Evolutionary conservation across 106 monocot genomes (phyloP).

Genomic region (Apostasia shenzhenica): DNA sequence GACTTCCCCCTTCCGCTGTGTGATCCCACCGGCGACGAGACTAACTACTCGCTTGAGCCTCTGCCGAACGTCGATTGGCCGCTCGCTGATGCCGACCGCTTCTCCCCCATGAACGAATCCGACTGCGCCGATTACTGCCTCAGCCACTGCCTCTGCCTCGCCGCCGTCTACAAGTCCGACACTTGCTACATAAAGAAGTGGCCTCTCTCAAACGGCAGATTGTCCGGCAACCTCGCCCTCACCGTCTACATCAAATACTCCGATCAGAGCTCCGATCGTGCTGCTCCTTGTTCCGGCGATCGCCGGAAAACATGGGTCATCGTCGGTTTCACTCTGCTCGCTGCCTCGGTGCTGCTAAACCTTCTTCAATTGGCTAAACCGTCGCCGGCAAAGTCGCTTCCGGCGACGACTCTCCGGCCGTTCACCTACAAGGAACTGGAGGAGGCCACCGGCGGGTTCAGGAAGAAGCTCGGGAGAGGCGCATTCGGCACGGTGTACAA

Average conservation of each 20-base stretch:
- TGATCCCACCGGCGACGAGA: neutral
- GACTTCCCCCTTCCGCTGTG: conserved; percentile 4
- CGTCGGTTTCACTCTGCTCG: neutral
- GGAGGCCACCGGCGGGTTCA: conserved; percentile 15
- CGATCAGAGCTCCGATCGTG: neutral
- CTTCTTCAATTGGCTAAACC: neutral
- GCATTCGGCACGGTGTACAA: conserved; percentile 25
- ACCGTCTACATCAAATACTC: conserved; percentile 9
- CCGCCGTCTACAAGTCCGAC: conserved; percentile 9
- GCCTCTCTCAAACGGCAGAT: conserved; percentile 25
- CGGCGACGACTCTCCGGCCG: conserved; percentile 1
- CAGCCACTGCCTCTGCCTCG: conserved; percentile 22
- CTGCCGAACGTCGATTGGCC: neutral
- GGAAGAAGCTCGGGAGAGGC: conserved; percentile 20
- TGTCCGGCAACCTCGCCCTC: neutral
- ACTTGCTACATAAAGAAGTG: conserved; percentile 35
- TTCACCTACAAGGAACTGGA: conserved; percentile 25
- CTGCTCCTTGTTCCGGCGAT: neutral
- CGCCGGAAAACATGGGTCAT: neutral
- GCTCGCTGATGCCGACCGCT: neutral
- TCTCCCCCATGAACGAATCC: conserved; percentile 3
- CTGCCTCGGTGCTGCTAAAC: neutral
- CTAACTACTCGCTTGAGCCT: neutral
- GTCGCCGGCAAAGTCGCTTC: neutral
- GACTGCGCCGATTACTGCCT: conserved; percentile 15